Evolutionary conservation across 208 protist genomes (phyloP).

Genomic region (Hexamita inflata): DNA sequence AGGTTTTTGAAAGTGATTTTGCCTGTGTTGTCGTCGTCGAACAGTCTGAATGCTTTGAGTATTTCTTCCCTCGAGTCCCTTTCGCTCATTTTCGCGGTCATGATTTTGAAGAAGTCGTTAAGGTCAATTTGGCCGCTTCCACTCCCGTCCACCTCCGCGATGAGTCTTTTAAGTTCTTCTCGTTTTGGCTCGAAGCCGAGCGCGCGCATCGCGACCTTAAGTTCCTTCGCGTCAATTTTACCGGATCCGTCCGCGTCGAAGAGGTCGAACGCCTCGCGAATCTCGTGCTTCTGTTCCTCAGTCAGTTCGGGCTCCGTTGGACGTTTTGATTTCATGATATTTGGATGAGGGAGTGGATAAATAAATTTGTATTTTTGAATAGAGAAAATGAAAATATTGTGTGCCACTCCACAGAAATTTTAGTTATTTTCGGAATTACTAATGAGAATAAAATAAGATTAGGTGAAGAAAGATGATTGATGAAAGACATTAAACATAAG

Average conservation of each 20-base stretch:
- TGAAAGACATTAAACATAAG: too few species aligned
- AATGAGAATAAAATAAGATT: too few species aligned
- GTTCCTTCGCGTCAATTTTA: conserved; percentile 62
- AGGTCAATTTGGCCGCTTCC: conserved; percentile 64
- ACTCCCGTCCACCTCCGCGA: conserved; percentile 31
- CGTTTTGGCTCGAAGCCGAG: conserved; percentile 78
- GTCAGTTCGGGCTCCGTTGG: conserved; percentile 30
- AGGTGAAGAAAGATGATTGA: too few species aligned
- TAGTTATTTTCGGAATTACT: too few species aligned
- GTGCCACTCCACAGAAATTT: too few species aligned
- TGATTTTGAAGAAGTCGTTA: conserved; percentile 66
- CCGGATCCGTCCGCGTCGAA: conserved; percentile 55
- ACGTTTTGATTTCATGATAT: too few species aligned
- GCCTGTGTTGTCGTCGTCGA: conserved; percentile 78
- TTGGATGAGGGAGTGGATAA: too few species aligned
- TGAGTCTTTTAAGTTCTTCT: conserved; percentile 65
- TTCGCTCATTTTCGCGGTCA: conserved; percentile 70
- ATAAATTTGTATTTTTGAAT: too few species aligned
- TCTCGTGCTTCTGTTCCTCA: conserved; percentile 51
- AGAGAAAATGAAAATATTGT: too few species aligned
- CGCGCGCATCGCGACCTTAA: conserved; percentile 61
- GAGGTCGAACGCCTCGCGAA: conserved; percentile 48
- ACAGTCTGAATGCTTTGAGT: conserved; percentile 77
- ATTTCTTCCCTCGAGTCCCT: conserved; percentile 76
- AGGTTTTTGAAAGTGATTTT: conserved; percentile 74